Percentiles rank a stretch among this genome's conserved stretches.
Evolutionary conservation across 768 basidiomycete genomes (phyloP).

Genomic region (Roridomyces roridus): DNA sequence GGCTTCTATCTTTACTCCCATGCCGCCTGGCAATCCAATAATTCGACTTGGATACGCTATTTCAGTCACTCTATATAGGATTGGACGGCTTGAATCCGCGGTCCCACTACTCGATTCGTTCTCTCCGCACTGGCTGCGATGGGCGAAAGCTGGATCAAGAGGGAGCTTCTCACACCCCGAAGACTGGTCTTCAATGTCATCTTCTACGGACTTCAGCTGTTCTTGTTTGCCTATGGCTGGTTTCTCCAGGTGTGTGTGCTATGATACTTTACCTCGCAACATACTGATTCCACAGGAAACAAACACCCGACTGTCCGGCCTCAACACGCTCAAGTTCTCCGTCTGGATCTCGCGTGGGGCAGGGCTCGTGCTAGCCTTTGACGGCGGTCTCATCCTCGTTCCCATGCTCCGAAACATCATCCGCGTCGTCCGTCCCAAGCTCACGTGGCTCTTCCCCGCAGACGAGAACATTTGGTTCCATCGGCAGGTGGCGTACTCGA

Average conservation of each 20-base stretch:
- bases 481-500: conserved; percentile 90
- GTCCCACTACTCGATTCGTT: no score
- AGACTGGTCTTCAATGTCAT: conserved; percentile 75
- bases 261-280: background rate
- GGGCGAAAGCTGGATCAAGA: conserved; percentile 73
- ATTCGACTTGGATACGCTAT: no score
- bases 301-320: conserved; percentile 66
- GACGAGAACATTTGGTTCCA: conserved; percentile 98
- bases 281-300: conserved; percentile 50
- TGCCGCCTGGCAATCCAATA: no score
- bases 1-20: no score
- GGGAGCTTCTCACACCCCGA: conserved; percentile 68
- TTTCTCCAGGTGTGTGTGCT: conserved; percentile 66
- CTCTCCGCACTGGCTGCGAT: conserved; percentile 39
- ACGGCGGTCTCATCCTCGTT: conserved; percentile 84
- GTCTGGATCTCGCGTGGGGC: conserved; percentile 93
- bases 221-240: conserved; percentile 89
- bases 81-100: no score
- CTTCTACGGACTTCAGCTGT: conserved; percentile 81
- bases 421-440: conserved; percentile 78
- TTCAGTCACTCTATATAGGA: no score
- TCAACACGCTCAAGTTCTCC: conserved; percentile 82
- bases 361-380: conserved; percentile 88
- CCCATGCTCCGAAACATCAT: conserved; percentile 91
- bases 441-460: conserved; percentile 86